Percentiles rank a stretch among this genome's conserved stretches.
phyloP scores from a whole-genome alignment of 116 monocot genomes.

The Dioscorea cayenensis region DNA sequence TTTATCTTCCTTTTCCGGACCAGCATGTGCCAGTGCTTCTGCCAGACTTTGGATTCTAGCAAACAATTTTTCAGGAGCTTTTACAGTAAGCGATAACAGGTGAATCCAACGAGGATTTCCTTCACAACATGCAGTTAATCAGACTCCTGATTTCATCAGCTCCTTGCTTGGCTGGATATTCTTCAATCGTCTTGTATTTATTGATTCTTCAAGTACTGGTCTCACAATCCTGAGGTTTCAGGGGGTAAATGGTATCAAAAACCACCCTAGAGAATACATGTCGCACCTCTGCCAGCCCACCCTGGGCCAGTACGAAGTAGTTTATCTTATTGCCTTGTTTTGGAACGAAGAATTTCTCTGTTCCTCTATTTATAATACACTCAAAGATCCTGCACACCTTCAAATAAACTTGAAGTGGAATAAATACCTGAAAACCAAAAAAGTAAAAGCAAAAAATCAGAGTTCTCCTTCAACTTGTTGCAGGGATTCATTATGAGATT shows the following conservation, averaged over 20 bases:
- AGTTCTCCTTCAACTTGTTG: no score
- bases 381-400: conserved; percentile 58
- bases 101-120: no score
- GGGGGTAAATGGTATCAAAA: conserved; percentile 76
- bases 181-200: neutral
- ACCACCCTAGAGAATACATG: conserved; percentile 73
- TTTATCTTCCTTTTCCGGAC: no score
- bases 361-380: conserved; percentile 26
- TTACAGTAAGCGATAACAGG: no score
- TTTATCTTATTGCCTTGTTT: conserved; percentile 48
- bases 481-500: no score
- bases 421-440: conserved; percentile 50
- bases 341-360: conserved; percentile 26
- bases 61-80: no score
- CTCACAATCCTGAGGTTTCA: neutral
- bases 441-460: neutral
- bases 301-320: conserved; percentile 41
- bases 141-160: no score
- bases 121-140: no score
- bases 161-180: neutral
- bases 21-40: no score
- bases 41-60: no score
- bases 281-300: conserved; percentile 53
- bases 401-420: conserved; percentile 59
- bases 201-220: neutral